Evolutionary conservation across 768 basidiomycete genomes (phyloP).

Genomic region (Panaeolus papilionaceus): DNA sequence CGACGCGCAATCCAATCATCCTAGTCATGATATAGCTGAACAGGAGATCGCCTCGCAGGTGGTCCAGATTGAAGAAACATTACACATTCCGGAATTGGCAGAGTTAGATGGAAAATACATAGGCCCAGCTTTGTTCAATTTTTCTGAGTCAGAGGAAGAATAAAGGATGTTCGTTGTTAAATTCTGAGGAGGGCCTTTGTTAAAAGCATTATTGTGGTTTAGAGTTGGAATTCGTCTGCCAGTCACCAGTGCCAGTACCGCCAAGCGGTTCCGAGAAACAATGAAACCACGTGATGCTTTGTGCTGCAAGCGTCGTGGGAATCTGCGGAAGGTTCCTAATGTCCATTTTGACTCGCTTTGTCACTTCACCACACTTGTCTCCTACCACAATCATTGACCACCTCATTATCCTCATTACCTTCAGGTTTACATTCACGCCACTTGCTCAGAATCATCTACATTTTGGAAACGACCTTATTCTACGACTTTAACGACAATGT

Average conservation of each 20-base stretch:
- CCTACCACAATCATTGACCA: conserved; percentile 21
- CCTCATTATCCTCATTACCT: conserved; percentile 17
- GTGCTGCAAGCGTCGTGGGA: conserved; percentile 30
- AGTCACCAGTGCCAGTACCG: neutral
- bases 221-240: too few relatives aligned
- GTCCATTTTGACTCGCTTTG: conserved; percentile 45
- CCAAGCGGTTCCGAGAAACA: conserved; percentile 7
- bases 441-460: conserved; percentile 14
- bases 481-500: conserved; percentile 24
- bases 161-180: neutral
- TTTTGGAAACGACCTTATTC: neutral
- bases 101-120: conserved; percentile 38
- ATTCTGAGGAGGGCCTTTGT: neutral
- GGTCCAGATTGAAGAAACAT: neutral
- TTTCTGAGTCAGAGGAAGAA: conserved; percentile 30
- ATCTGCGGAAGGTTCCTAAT: conserved; percentile 21
- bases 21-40: neutral
- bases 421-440: neutral
- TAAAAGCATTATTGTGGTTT: too few relatives aligned
- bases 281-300: neutral
- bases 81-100: conserved; percentile 27
- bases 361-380: conserved; percentile 30
- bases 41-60: neutral
- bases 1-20: neutral
- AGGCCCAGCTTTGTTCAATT: conserved; percentile 38